Base-by-base conservation (phyloP, 768 basidiomycete genomes). In the Suillus americanus region DNA sequence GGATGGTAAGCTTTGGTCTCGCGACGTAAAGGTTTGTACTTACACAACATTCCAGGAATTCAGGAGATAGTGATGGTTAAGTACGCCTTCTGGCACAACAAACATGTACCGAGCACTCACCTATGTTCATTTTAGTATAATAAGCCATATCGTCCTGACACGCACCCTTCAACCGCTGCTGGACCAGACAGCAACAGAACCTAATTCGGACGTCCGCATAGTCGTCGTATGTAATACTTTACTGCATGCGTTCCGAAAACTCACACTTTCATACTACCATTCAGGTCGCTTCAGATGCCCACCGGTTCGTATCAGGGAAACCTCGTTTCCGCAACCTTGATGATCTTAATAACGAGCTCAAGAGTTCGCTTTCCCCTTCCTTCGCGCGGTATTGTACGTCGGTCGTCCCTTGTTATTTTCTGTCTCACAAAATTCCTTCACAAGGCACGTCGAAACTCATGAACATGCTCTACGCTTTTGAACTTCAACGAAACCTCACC, bases 131-230 rank as follows among this genome's bases (percentile, higher is more conserved):
- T 35, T 43, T 73, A 74, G 85, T 73, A 76, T 85, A 76, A 66
- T 90, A 75, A 61, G 85, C 75, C 86, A 86, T 72, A 71, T 86
- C 62, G 79, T 83, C 16, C 81, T 89, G 66, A 88, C 86, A 10
- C 73, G 79, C 25, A 78, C 81, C 3, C 78, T 89, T 9, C 77
- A 88, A 43, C 84, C 88, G 3, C 70, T 88, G 2, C 69, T 89
- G 55, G 75, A 74, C 46, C 72, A 77, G 62, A 89, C 89, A 1
- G 82, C 86, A 0, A 66, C 77, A 20, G 72, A 80, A 55, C 73
- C 80, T 0, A 75, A 75, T 28, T 79, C 85, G 0, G 89, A 90
- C 64, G 88, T 89, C 55, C 83, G 89, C 20, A 79, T 90, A 16
- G 79, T 89, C 13, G 81, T 84, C 62, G 88, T 88, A 64, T 48